Conservation (phyloP, 371 early-diverging fungal genomes). For the Lichtheimia ornata region DNA sequence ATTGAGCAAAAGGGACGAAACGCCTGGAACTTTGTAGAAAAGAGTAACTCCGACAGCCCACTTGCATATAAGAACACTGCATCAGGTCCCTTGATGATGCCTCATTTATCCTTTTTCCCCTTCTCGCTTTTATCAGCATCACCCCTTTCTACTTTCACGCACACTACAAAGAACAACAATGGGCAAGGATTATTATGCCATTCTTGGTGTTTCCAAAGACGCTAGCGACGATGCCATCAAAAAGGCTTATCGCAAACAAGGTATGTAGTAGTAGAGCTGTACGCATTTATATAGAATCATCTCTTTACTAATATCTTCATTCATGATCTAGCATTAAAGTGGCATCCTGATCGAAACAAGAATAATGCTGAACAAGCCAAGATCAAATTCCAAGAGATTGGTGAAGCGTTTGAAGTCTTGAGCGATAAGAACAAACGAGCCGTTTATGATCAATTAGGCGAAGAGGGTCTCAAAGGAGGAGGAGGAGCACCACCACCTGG, state of each 20-base stretch:
- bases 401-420: conserved; percentile 96
- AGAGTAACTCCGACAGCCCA: too few relatives aligned
- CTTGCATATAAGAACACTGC: too few relatives aligned
- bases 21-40: too few relatives aligned
- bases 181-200: conserved; percentile 91
- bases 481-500: conserved; percentile 39
- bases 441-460: conserved; percentile 89
- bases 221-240: conserved; percentile 89
- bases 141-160: not conserved
- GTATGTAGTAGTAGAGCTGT: conserved; percentile 21
- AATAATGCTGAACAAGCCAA: conserved; percentile 37
- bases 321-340: conserved; percentile 38
- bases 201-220: conserved; percentile 82
- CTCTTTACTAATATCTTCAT: too few relatives aligned
- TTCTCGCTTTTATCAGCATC: conserved; percentile 6
- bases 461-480: conserved; percentile 85
- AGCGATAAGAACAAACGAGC: conserved; percentile 89
- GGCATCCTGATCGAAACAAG: conserved; percentile 57
- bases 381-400: conserved; percentile 40
- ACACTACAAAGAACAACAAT: conserved; percentile 43
- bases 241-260: conserved; percentile 89
- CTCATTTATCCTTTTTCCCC: conserved; percentile 8
- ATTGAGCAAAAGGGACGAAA: too few relatives aligned
- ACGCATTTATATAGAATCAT: too few relatives aligned
- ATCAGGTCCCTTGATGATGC: too few relatives aligned